Evolutionary conservation across 495 filamentous ascomycete species (phyloP).

Genomic region (Penicillium dipodomyicola): DNA sequence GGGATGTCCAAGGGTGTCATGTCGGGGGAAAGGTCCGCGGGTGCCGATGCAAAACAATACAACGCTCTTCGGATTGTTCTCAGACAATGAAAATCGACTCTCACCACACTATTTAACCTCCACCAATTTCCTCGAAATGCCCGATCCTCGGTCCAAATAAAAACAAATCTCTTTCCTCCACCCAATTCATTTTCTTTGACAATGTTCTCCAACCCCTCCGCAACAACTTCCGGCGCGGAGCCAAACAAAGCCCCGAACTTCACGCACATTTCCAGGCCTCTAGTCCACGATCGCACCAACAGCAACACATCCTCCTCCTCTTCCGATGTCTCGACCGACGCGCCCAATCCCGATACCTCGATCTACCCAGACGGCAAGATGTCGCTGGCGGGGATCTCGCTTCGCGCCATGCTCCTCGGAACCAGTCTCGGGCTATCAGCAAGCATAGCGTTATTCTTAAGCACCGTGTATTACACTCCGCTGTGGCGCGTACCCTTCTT

Average conservation of each 20-base stretch:
- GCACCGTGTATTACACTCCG: slow-evolving; percentile 35
- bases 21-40: slow-evolving; percentile 1
- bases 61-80: slow-evolving; percentile 8
- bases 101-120: not conserved
- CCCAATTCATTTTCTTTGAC: slow-evolving; percentile 5
- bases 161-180: not conserved
- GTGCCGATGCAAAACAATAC: slow-evolving; percentile 8
- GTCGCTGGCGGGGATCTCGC: slow-evolving; percentile 75
- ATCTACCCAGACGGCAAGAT: slow-evolving; percentile 58
- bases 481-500: slow-evolving; percentile 88
- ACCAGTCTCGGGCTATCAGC: slow-evolving; percentile 45
- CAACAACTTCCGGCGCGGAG: slow-evolving; percentile 18
- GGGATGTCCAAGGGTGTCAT: not conserved
- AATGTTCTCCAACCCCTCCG: slow-evolving; percentile 8
- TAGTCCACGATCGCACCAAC: slow-evolving; percentile 7
- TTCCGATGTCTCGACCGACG: slow-evolving; percentile 7
- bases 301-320: not conserved
- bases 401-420: slow-evolving; percentile 65
- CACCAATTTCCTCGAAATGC: not conserved
- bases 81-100: slow-evolving; percentile 6
- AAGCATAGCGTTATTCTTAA: slow-evolving; percentile 42
- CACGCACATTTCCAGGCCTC: not conserved
- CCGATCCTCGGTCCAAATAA: not conserved
- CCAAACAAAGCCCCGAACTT: slow-evolving; percentile 3
- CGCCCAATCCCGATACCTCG: slow-evolving; percentile 24